Base-by-base conservation (phyloP, 2,329 filamentous ascomycete genomes). In the Aspergillus hortae region DNA sequence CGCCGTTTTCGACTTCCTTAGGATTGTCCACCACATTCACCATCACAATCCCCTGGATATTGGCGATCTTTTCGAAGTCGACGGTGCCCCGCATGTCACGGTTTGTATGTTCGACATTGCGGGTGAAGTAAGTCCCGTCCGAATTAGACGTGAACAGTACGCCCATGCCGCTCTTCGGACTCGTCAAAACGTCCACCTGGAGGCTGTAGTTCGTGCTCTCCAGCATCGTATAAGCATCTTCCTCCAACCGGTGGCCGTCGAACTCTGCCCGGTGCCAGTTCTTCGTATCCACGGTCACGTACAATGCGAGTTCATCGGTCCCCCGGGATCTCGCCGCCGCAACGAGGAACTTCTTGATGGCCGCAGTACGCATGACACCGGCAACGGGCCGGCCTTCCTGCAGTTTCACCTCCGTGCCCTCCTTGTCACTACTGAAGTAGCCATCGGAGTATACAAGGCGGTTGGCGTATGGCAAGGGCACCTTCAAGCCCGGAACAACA, bases 151-250 rank as follows among this genome's bases (percentile, higher is more conserved):
- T 95, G 65, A 96, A 92, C 51, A 99, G 79, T 10, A 88, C 85
- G 32, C 94, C 95, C 83, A 96, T 92, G 0, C 87, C 83, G 35
- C 81, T 83, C 1, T 80, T 42, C 76, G 77, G 36, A 51, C 71
- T 74, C 1, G 87, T 90, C 81, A 92, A 86, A 57, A 97, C 92
- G 70, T 97, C 92, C 50, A 99, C 85, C 73, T 97, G 92, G 61
- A 99, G 91, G 75, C 92, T 96, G 77, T 99, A 96, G 67, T 96
- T 92, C 40, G 94, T 97, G 64, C 92, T 94, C 73, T 97, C 92
- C 38, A 99, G 80, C 44, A 99, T 82, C 0, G 94, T 99, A 71
- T 96, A 99, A 2, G 89, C 90, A 62, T 84, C 80, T 67, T 92
- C 84, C 67, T 96, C 88, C 56, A 90, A 81, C 63, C 92, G 89